phyloP scores from a whole-genome alignment of 2,329 filamentous ascomycete species.

The Esteya vermicola region DNA sequence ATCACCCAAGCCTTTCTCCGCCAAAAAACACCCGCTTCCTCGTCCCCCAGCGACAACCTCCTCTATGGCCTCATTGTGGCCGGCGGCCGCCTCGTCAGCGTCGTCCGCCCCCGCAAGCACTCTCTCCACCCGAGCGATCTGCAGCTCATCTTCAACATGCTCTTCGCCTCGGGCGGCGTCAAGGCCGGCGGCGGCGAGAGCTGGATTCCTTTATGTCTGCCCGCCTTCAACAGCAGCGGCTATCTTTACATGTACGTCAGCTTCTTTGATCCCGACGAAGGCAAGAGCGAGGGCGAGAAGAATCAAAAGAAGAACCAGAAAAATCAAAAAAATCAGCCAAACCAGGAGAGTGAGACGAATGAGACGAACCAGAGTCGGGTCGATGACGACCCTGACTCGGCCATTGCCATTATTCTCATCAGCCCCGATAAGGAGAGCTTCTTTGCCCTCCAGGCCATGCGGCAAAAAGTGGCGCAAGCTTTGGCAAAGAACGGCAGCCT shows the following conservation, averaged over 20 bases:
- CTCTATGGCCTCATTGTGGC: slow-evolving; percentile 91
- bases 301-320: too few relatives aligned
- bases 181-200: slow-evolving; percentile 86
- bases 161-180: slow-evolving; percentile 87
- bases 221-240: slow-evolving; percentile 91
- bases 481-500: slow-evolving; percentile 65
- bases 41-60: slow-evolving; percentile 61
- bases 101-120: slow-evolving; percentile 86
- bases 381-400: too few relatives aligned
- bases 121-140: slow-evolving; percentile 91
- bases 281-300: neutral
- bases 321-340: too few relatives aligned
- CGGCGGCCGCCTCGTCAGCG: slow-evolving; percentile 83
- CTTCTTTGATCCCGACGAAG: slow-evolving; percentile 58
- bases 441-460: slow-evolving; percentile 68
- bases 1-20: slow-evolving; percentile 85
- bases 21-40: too few relatives aligned
- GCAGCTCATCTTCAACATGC: slow-evolving; percentile 97
- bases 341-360: too few relatives aligned
- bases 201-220: slow-evolving; percentile 92
- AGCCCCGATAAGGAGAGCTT: slow-evolving; percentile 89
- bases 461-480: slow-evolving; percentile 49
- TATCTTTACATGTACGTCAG: slow-evolving; percentile 99
- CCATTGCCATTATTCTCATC: slow-evolving; percentile 86
- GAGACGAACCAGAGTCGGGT: too few relatives aligned